Percentiles rank a stretch among this genome's conserved stretches.
phyloP scores from a whole-genome alignment of 768 basidiomycete genomes.

The Podaxis rugospora region DNA sequence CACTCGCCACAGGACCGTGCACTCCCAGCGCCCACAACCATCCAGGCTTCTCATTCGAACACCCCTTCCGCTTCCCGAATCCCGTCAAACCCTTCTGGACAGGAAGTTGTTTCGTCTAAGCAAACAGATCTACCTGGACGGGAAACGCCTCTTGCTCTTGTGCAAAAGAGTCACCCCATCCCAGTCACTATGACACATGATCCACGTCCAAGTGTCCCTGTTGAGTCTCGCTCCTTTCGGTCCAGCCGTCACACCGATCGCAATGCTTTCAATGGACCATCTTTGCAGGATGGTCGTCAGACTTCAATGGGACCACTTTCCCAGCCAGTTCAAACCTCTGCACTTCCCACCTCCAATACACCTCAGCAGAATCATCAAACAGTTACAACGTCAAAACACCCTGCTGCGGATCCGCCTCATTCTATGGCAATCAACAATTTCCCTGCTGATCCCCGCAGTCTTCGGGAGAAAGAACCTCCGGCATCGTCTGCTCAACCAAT shows the following conservation, averaged over 20 bases:
- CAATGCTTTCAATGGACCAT: neutral
- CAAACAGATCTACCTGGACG: neutral
- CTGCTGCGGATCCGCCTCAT: neutral
- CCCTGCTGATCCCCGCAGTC: neutral
- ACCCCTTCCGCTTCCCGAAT: neutral
- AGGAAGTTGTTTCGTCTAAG: neutral
- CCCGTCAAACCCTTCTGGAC: neutral
- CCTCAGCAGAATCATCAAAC: neutral
- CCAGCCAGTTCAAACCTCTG: neutral
- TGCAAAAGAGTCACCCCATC: neutral
- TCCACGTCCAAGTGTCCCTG: neutral
- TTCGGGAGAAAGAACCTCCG: neutral
- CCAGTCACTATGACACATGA: neutral
- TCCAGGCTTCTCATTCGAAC: neutral
- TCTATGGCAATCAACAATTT: neutral
- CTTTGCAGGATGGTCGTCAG: neutral
- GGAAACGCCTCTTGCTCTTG: neutral
- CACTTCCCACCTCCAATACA: neutral
- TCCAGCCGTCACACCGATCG: neutral
- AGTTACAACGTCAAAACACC: neutral
- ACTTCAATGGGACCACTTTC: neutral
- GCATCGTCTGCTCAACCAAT: neutral
- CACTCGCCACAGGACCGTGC: neutral
- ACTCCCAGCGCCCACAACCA: neutral
- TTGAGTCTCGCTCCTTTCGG: neutral